Base-by-base conservation (phyloP, 768 basidiomycete genomes). In the Collybiopsis luxurians region DNA sequence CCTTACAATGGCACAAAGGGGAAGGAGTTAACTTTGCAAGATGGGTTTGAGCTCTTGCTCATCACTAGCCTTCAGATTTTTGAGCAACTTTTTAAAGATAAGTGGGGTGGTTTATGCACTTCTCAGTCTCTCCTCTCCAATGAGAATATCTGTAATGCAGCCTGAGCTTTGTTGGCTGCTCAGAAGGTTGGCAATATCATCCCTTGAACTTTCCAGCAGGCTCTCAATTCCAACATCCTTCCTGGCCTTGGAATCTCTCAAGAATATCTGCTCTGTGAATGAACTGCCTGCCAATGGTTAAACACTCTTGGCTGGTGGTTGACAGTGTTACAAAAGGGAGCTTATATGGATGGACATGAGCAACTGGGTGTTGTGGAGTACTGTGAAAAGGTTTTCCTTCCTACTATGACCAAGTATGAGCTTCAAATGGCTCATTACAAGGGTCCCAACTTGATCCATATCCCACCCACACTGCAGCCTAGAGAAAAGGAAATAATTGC, bases 261-360 rank as follows among this genome's bases (percentile, higher is more conserved):
- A 65, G 66, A 62, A 19, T 57, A 57, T 7, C 70, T 67, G 0
- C 59, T 74, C 11, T 59, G 66, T 51, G 61, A 60, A 1, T 49
- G 66, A 17, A 79, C 73, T 0, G 78, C 76, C 12, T 48, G 60
- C 12, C 58, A 59, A 1, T 80, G 79, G 76, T 62, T 81, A 42
- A 53, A 64, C 2, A 65, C 66, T 34, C 55, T 79, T 4, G 69
- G 64, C 0, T 77, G 71, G 67, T 26, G 62, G 1, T 64, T 65
- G 47, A 68, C 64, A n/a, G n/a, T n/a, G n/a, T n/a, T n/a, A n/a
- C n/a, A n/a, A n/a, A n/a, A n/a, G n/a, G n/a, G n/a, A n/a, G n/a
- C n/a, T n/a, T n/a, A n/a, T n/a, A n/a, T n/a, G n/a, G n/a, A n/a
- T n/a, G n/a, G n/a, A n/a, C n/a, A n/a, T n/a, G n/a, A n/a, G n/a